Evolutionary conservation across 1,284 basidiomycete species (phyloP), one percentile per base, ranked within the genome.

Genomic region (Vanrija sp.): DNA sequence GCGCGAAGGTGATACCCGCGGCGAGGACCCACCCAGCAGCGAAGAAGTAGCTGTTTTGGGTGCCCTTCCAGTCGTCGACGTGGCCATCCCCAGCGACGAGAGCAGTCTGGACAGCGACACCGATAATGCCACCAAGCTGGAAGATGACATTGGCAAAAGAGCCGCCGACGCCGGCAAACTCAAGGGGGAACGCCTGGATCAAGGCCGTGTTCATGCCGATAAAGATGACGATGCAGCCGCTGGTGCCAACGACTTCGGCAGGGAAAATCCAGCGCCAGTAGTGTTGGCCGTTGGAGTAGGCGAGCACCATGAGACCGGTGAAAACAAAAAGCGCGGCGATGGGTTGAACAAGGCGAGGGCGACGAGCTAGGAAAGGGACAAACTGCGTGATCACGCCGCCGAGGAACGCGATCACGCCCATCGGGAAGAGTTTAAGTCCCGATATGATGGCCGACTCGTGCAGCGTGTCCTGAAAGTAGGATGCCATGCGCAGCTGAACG

Each of bases 211-310:
- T 71, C 64, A 71, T 72, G 21, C 65, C 65, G 62, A 75, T 71
- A 59, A 75, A 75, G 44, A 73, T 38, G 49, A 73, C 58, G 67
- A 75, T 69, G 43, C 65, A 71, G 25, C 72, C 72, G 6, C 58
- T 62, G 15, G 68, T 72, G 44, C 71, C 72, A 57, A 72, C 67
- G 49, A 74, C 56, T 43, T 68, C 62, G 6, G 67, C 72, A 3
- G 69, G 44, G 67, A 76, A 76, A 56, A 76, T 64, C 61, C 48
- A 74, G 34, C 34, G 34, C 74, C 74, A 76, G 65, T 74, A 76
- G 58, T 74, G 62, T 6, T 44, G 57, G 38, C 74, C 74, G 26
- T 54, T 49, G n/a, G 61, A 65, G 65, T 61, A 73, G 10, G 72
- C 71, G 52, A 74, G 71, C n/a, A 76, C 58, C 66, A 76, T 70